Base-by-base conservation (phyloP, 306 rosid species). In the Vigna reflexopilosa region DNA sequence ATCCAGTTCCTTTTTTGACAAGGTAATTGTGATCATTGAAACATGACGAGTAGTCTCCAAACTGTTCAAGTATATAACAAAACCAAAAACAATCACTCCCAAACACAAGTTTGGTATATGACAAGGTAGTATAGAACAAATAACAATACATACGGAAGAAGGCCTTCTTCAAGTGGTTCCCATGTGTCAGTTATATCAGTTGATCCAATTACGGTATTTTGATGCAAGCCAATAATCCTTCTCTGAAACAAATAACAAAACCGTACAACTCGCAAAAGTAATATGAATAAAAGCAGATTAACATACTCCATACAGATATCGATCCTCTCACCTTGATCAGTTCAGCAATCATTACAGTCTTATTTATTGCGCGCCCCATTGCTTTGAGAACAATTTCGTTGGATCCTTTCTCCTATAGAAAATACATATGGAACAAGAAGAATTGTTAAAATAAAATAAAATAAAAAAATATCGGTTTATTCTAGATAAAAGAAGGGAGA, bases 101-200 rank as follows among this genome's bases (percentile, higher is more conserved):
- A 63, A 19, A 55, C 70, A 38, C 63, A 69, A 17, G 62, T 74
- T 13, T 47, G 49, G 72, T 6, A 85, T 50, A 64, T 22, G 36
- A 59, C 5, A 38, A 30, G 52, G 8, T 36, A 75, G 58, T 52
- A 65, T 14, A 64, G n/a, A 61, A 70, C 55, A 65, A 75, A 77
- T 51, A 55, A 80, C 2, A 64, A 73, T 52, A 24, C 97, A 65
- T 89, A 94, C 98, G 94, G 93, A 76, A 88, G 91, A 79, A 94
- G 89, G 91, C 98, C 97, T 83, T 94, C 96, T 88, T 94, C 98
- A 1, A 92, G 89, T 8, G 98, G 98, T 67, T 94, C 97, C 93
- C 97, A 94, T 34, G 72, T 84, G 44, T 94, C 98, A 12, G 91
- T 94, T 59, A 94, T 90, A 85, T 92, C 97, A 40, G 85, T 92